phyloP scores from a whole-genome alignment of 345 rosid genomes.

The Laguncularia racemosa region DNA sequence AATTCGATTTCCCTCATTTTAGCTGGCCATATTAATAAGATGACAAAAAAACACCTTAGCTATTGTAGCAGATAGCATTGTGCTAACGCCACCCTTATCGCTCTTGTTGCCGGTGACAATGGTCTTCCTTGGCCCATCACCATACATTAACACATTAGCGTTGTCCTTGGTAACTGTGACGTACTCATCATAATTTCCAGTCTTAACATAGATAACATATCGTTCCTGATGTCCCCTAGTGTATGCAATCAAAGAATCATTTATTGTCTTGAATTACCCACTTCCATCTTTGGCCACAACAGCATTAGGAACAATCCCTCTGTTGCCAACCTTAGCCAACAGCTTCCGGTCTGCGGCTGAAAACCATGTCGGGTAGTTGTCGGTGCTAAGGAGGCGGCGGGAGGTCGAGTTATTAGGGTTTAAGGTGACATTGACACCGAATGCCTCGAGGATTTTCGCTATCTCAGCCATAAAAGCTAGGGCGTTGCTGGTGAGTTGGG shows the following conservation, averaged over 20 bases:
- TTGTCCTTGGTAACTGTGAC: conserved; percentile 16
- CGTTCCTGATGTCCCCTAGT: conserved; percentile 23
- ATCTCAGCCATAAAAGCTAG: conserved; percentile 41
- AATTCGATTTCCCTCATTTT: no score
- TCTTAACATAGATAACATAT: conserved; percentile 41
- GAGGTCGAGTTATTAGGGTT: background rate
- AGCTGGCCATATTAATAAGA: background rate
- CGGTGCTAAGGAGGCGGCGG: conserved; percentile 35
- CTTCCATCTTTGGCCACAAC: conserved; percentile 86
- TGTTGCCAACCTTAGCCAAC: conserved; percentile 19
- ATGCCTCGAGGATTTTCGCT: conserved; percentile 21
- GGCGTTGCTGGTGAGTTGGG: conserved; percentile 39
- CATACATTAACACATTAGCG: conserved; percentile 35
- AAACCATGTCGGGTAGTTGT: conserved; percentile 54
- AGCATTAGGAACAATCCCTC: conserved; percentile 28
- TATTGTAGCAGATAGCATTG: conserved; percentile 29
- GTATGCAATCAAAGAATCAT: conserved; percentile 38
- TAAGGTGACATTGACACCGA: conserved; percentile 18
- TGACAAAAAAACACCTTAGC: conserved; percentile 21
- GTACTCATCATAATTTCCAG: conserved; percentile 38
- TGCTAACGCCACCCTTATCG: conserved; percentile 6
- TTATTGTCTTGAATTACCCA: conserved; percentile 49
- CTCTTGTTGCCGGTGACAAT: conserved; percentile 35
- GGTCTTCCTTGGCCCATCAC: conserved; percentile 43
- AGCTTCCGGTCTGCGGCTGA: conserved; percentile 52